Evolutionary conservation across 1,139 yeast species (phyloP).

Genomic region (Geotrichum reessii): DNA sequence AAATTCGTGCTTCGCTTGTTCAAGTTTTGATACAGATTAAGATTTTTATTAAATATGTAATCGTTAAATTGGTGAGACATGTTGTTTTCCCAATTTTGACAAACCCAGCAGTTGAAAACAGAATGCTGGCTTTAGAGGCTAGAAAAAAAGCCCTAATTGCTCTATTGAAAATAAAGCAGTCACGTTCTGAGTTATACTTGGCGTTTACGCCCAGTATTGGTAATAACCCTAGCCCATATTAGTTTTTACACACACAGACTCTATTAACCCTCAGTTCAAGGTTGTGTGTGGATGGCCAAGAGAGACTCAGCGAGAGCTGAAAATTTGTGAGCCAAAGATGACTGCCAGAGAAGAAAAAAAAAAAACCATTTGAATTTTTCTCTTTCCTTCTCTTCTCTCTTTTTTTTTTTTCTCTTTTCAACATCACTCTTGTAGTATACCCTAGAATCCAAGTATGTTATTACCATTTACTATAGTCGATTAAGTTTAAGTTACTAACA

Average conservation of each 20-base stretch:
- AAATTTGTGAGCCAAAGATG: background rate
- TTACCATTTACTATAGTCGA: background rate
- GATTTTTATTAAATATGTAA: background rate
- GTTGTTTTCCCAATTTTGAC: background rate
- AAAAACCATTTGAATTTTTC: background rate
- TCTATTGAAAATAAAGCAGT: background rate
- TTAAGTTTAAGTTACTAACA: constrained; percentile 3
- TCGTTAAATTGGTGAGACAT: background rate
- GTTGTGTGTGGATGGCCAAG: background rate
- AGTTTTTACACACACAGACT: background rate
- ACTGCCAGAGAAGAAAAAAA: background rate
- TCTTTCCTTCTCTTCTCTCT: constrained; percentile 2
- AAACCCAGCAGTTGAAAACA: background rate
- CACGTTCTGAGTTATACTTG: background rate
- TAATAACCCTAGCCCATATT: background rate
- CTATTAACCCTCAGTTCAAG: background rate
- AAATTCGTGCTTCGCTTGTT: background rate
- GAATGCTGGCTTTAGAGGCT: background rate
- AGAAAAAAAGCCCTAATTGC: background rate
- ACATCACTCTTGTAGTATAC: constrained; percentile 13
- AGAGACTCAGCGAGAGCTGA: background rate
- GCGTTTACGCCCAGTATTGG: background rate
- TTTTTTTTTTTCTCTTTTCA: constrained; percentile 9
- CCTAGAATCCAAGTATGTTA: constrained; percentile 13
- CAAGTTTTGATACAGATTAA: background rate